Base-by-base conservation (phyloP, 2,329 filamentous ascomycete genomes). In the Dendrostoma leiphaemia region DNA sequence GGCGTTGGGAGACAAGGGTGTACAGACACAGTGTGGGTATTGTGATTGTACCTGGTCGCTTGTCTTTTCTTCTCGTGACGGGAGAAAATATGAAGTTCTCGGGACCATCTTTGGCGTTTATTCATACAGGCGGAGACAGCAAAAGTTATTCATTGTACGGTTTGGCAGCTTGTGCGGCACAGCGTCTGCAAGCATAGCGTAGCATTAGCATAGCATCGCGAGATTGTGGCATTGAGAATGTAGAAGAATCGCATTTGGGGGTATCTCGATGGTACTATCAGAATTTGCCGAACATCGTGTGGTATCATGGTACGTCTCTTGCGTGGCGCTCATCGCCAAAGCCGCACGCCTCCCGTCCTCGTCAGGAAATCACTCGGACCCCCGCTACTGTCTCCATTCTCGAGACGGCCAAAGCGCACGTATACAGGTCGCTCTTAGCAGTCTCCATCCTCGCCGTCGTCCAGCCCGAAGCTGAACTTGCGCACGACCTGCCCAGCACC, bases 391-490 rank as follows among this genome's bases (percentile, higher is more conserved):
- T n/a, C n/a, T n/a, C n/a, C n/a, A n/a, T n/a, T n/a, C n/a, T n/a
- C n/a, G n/a, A n/a, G n/a, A n/a, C n/a, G n/a, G n/a, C n/a, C n/a
- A n/a, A n/a, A n/a, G n/a, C n/a, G n/a, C n/a, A n/a, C n/a, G n/a
- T n/a, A n/a, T n/a, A n/a, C n/a, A n/a, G n/a, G n/a, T n/a, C n/a
- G n/a, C n/a, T n/a, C n/a, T n/a, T n/a, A 29, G 6, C 12, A 19
- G 13, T 40, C 21, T n/a, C n/a, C 44, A 10, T 77, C 70, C 1
- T 67, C 68, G 7, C 63, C 51, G 0, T 63, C 52, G 2, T 54
- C 35, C 2, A 63, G 60, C 0, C 72, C 75, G 47, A 80, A 72
- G 0, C 77, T 76, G 53, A 73, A 79, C 61, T 78, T 78, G 6
- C 60, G 62, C 23, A 83, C 34, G 2, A 55, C 51, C 3, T 61